Evolutionary conservation across 2,329 filamentous ascomycete species (phyloP).

Genomic region (Aspergillus sp.): DNA sequence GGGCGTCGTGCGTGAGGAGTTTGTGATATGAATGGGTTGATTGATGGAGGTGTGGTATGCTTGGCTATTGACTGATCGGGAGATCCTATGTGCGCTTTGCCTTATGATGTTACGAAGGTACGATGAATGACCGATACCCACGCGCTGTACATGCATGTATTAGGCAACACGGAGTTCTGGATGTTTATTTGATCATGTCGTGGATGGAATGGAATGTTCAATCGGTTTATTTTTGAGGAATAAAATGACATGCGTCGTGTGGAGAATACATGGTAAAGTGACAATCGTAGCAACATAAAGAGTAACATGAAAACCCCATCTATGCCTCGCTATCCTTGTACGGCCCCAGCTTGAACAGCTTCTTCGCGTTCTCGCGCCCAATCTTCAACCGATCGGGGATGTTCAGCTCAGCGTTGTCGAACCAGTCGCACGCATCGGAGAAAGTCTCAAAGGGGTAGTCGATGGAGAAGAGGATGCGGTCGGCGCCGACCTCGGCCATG

Average conservation of each 20-base stretch:
- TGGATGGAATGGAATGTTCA: neutral
- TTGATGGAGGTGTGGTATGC: no score
- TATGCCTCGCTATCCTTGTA: conserved; percentile 33
- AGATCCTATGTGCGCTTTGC: no score
- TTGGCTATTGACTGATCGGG: no score
- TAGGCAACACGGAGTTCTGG: neutral
- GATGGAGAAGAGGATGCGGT: conserved; percentile 42
- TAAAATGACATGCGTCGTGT: no score
- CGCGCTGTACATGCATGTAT: neutral
- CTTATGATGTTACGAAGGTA: neutral
- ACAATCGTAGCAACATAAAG: neutral
- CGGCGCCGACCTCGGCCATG: conserved; percentile 37
- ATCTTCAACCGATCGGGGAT: conserved; percentile 39
- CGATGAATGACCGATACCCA: neutral
- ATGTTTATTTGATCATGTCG: neutral
- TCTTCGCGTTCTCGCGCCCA: conserved; percentile 48
- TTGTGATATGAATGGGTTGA: no score
- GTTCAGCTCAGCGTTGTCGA: conserved; percentile 40
- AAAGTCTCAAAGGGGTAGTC: conserved; percentile 43
- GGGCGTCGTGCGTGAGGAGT: no score
- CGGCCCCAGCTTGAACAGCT: conserved; percentile 35
- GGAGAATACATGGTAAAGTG: no score
- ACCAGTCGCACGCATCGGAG: conserved; percentile 43
- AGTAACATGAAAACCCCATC: neutral
- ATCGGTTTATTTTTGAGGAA: no score